Evolutionary conservation across 768 basidiomycete genomes (phyloP), one percentile per base, ranked within the genome.

Genomic region (Tephrocybe sp.): DNA sequence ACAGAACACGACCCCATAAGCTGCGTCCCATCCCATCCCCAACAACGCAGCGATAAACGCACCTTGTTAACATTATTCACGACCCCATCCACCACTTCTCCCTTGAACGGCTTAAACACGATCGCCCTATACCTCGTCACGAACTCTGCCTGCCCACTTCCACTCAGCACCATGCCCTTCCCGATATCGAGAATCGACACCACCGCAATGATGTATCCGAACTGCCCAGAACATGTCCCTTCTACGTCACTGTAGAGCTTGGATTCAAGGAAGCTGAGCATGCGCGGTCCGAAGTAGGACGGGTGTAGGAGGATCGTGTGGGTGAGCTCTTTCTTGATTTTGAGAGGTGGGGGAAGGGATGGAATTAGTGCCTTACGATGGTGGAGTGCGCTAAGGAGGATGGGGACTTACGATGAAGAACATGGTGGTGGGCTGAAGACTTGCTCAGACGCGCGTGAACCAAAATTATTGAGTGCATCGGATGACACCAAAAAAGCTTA

Each of bases 61-160:
- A 93, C 96, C 80, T 97, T 97, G 68, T 86, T 95, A 32, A 99
- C 97, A 54, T 91, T 94, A 61, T 87, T 88, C 14, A 99, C 96
- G 3, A 94, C 86, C 0, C 93, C 96, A 66, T 99, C 97, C 14
- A 99, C 90, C 4, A 98, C 96, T 66, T 99, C 96, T 9, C 94
- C 95, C 68, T 98, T 97, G 80, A 98, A 98, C n/a, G 97, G 97
- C 69, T 98, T 95, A 81, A 97, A 98, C 16, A 99, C 96, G 57
- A 99, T 93, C 5, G 97, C 97, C 22, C 89, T 85, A 70, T 98
- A 99, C 48, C 88, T 78, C 17, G 93, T 92, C 56, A 92, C 80
- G 68, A 99, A 99, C 71, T 98, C 92, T 4, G 97, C 97, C 70
- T 96, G 92, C 1, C 94, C 96, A 31, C 87, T 93, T 7, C 92